These are phyloP conservation scores for Annulohypoxylon nitens DNA, from an alignment of 495 filamentous ascomycete genomes.

Conservation along the genomic window DNA sequence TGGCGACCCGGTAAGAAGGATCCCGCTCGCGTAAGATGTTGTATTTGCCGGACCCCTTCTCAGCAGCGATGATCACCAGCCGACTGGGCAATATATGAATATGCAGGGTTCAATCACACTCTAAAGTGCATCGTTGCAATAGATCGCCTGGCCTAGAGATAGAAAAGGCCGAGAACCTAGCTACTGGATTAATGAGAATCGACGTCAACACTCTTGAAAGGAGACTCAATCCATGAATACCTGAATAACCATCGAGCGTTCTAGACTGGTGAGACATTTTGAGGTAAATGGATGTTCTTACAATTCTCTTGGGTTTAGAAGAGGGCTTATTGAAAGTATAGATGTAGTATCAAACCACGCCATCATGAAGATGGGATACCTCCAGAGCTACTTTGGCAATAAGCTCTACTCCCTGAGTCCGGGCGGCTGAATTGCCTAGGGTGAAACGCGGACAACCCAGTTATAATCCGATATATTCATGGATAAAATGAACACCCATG, in stretches of 20 bases:
- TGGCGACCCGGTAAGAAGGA: conserved; percentile 26
- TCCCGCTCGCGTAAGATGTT: neutral
- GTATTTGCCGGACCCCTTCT: conserved; percentile 40
- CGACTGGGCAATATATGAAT: conserved; percentile 42
- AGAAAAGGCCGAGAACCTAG: conserved; percentile 37
- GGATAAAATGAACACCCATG: conserved; percentile 26
- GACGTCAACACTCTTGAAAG: neutral
- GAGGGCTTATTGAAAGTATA: neutral
- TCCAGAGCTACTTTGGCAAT: conserved; percentile 30
- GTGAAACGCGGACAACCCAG: conserved; percentile 22
- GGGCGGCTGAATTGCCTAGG: conserved; percentile 44
- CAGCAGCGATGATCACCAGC: conserved; percentile 36
- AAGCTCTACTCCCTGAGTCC: conserved; percentile 27
- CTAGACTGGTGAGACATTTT: neutral
- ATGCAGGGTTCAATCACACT: conserved; percentile 43
- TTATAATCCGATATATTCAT: conserved; percentile 26
- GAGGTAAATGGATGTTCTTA: neutral
- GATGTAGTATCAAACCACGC: neutral
- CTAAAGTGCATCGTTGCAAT: conserved; percentile 19
- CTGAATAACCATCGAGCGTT: neutral
- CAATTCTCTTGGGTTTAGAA: neutral
- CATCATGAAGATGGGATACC: conserved; percentile 19
- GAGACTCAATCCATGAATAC: neutral
- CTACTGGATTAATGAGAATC: neutral
- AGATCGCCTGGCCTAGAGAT: conserved; percentile 23